Conservation (phyloP, 1,284 basidiomycete species). For the Ceratobasidium sp. region DNA sequence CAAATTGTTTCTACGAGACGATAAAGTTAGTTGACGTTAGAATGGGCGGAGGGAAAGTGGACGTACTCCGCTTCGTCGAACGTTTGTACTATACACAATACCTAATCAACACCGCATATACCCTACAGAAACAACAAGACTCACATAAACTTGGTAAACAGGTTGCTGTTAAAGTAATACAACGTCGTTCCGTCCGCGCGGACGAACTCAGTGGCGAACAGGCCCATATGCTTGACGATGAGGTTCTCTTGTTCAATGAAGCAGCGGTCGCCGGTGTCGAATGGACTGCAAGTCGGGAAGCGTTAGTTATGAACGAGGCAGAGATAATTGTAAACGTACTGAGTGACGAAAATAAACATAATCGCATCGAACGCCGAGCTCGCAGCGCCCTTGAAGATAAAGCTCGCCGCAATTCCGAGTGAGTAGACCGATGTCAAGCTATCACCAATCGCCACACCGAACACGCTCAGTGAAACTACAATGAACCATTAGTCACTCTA, state of each 20-base stretch:
- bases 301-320: slow-evolving; percentile 47
- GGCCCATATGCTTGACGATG: slow-evolving; percentile 78
- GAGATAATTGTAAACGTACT: slow-evolving; percentile 60
- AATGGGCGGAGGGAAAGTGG: neutral
- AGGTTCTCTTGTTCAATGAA: slow-evolving; percentile 77
- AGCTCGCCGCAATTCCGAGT: slow-evolving; percentile 73
- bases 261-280: slow-evolving; percentile 79
- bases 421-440: slow-evolving; percentile 42
- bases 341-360: slow-evolving; percentile 81
- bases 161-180: slow-evolving; percentile 80
- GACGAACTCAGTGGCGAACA: slow-evolving; percentile 62
- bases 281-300: slow-evolving; percentile 63
- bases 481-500: neutral
- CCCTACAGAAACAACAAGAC: slow-evolving; percentile 48
- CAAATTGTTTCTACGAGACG: slow-evolving; percentile 67
- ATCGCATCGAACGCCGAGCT: slow-evolving; percentile 77
- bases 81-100: slow-evolving; percentile 64
- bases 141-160: slow-evolving; percentile 77
- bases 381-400: slow-evolving; percentile 78
- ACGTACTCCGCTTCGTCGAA: slow-evolving; percentile 71
- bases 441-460: slow-evolving; percentile 69
- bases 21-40: slow-evolving; percentile 4
- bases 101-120: slow-evolving; percentile 5
- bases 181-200: slow-evolving; percentile 61
- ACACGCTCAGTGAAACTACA: slow-evolving; percentile 69